Base-by-base conservation (phyloP, 2,329 filamentous ascomycete species). In the Nannizzia gypsea region DNA sequence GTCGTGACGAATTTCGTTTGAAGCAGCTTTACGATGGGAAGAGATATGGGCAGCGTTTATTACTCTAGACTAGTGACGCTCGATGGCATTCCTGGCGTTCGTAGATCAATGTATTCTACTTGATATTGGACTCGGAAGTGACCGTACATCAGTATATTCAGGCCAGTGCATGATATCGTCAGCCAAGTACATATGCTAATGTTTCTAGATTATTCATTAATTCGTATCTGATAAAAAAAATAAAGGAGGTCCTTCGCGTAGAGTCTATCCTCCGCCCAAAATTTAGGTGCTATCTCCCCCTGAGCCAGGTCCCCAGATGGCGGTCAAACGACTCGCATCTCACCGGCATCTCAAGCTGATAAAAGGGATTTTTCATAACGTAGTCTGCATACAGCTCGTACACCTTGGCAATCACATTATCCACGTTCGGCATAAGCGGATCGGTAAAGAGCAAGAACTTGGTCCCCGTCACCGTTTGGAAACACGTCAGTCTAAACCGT, bases 351-450 rank as follows among this genome's bases (percentile, higher is more conserved):
- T 99, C 93, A 60, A 96, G 80, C 26, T 93, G 91, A 76, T 97
- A 97, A 71, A 99, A 99, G 0, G 93, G 93, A 73, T 99, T 99
- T 80, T 97, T 99, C 90, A 96, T 97, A 66, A 99, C 93, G 72
- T 89, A 97, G 74, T 99, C 93, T 57, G 89, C 83, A 77, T 97
- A 99, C 58, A 97, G 77, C 72, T 97, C 93, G 73, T 99, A 97
- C 67, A 96, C 86, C 72, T 84, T 87, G 70, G 84, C 82, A 66
- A 96, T 85, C 50, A 92, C 87, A 11, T 83, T 80, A 67, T 97
- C 93, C 42, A 95, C 86, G 69, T 95, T 95, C 26, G 66, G 83
- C 77, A 95, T 91, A 64, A 89, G 84, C 15, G 85, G 85, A 74
- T 97, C 93, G 59, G 93, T 96, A 72, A 99, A 96, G 59, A 99